Evolutionary conservation across 2,329 filamentous ascomycete genomes (phyloP), one percentile per base, ranked within the genome.

Genomic region (Penicillium sp.): DNA sequence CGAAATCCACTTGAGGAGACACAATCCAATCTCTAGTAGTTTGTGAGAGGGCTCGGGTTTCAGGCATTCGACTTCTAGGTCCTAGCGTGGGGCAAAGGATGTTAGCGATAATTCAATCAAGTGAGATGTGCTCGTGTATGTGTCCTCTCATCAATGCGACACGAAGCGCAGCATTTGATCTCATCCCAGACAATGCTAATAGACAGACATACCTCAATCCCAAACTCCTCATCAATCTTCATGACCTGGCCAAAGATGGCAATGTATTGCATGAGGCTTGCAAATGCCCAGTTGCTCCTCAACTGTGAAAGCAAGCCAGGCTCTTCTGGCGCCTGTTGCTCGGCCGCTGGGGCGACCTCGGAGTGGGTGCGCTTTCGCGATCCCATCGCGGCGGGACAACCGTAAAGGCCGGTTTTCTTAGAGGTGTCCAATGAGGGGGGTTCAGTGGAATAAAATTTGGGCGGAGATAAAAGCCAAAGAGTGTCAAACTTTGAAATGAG

Each of bases 271-370:
- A 89, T 92, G 8, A 97, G 79, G 69, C 92, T 93, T 60, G 93
- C 91, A 76, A 97, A 97, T 75, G 97, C 90, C 92, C 93, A 97
- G 82, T 90, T 92, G 72, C 90, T 94, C 61, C 93, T 86, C 65
- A 97, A 83, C 63, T 82, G 86, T 57, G 85, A 78, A 29, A 95
- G 79, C 53, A 86, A 66, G 33, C 71, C 72, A 55, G 70, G 65
- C 58, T 77, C 75, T 67, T 73, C 68, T 21, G 62, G 52, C 25
- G 62, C 55, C 60, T 72, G 75, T 69, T 68, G 72, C 62, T 60
- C 75, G 60, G 79, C 72, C 46, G 81, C 76, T 64, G 78, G 76
- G 70, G 84, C 83, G 72, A 79, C 79, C 70, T 84, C 82, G 66
- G 81, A 81, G 69, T 79, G 75, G 65, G 72, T 78, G 70, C 82